phyloP scores from a whole-genome alignment of 306 rosid genomes.

The Prosopis cineraria region DNA sequence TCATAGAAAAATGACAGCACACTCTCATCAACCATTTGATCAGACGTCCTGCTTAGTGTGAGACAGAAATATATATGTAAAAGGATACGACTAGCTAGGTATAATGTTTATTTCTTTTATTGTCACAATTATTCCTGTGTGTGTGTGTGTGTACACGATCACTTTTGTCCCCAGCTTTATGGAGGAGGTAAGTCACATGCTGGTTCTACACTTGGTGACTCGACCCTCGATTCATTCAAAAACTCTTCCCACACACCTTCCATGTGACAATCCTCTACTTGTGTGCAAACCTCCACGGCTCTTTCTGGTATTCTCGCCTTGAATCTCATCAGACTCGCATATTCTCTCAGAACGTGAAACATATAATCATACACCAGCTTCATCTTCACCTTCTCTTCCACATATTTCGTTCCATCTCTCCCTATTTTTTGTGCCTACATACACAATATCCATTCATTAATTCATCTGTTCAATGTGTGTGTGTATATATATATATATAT shows the following conservation, averaged over 20 bases:
- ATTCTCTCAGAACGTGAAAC: constrained; percentile 40
- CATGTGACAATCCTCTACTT: constrained; percentile 29
- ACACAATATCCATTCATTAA: no score
- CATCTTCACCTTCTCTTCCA: constrained; percentile 43
- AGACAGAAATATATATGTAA: no score
- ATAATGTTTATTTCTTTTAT: no score
- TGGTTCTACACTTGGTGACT: constrained; percentile 38
- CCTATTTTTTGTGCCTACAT: constrained; percentile 47
- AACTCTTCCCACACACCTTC: constrained; percentile 4
- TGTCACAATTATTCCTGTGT: no score
- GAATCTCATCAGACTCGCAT: constrained; percentile 48
- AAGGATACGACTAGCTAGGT: no score
- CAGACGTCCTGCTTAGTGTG: no score
- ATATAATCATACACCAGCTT: constrained; percentile 54
- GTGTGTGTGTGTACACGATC: no score
- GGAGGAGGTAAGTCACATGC: constrained; percentile 52
- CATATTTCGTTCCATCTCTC: constrained; percentile 30
- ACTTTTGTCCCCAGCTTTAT: no score
- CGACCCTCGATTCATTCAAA: constrained; percentile 41
- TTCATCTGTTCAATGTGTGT: no score
- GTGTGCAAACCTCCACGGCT: constrained; percentile 46
- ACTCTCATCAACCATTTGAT: no score
- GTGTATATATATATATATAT: no score
- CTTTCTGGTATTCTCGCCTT: constrained; percentile 42
- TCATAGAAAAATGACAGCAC: no score